These are phyloP conservation scores for Tetrahymena elliotti DNA, from an alignment of 73 alveolate species.

Conservation along the genomic window DNA sequence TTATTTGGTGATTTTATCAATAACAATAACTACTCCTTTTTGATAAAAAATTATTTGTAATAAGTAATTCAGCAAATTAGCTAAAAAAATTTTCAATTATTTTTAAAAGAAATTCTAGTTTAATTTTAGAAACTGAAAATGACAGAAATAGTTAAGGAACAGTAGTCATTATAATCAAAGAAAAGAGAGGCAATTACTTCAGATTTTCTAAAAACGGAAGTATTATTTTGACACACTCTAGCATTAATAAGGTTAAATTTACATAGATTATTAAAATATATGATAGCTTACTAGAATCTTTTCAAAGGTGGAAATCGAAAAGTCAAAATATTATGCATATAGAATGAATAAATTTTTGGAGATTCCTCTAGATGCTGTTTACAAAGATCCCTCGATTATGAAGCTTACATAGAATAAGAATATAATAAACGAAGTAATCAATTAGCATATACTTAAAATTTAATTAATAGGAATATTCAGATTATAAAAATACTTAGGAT, in stretches of 20 bases:
- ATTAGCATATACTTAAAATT: too few relatives aligned
- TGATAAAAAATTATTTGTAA: too few relatives aligned
- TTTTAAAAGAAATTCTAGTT: not conserved
- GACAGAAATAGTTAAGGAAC: not conserved
- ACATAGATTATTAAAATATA: not conserved
- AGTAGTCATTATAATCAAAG: not conserved
- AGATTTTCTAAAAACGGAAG: not conserved
- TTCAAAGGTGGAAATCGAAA: not conserved
- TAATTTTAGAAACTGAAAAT: not conserved
- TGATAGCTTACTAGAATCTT: not conserved
- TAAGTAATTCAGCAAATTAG: not conserved
- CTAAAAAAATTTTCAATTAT: not conserved
- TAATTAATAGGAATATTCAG: not conserved
- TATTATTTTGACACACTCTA: not conserved
- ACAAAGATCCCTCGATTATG: not conserved
- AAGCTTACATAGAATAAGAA: not conserved
- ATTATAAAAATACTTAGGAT: too few relatives aligned
- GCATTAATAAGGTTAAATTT: not conserved
- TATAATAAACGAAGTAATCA: not conserved
- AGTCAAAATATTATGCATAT: not conserved
- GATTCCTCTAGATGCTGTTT: not conserved
- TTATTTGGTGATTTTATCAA: not conserved
- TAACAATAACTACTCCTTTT: not conserved
- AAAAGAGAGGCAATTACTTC: not conserved
- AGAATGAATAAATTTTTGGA: not conserved